Evolutionary conservation across 768 basidiomycete species (phyloP), one percentile per base, ranked within the genome.

Genomic region (Boletus pseudopeckii): DNA sequence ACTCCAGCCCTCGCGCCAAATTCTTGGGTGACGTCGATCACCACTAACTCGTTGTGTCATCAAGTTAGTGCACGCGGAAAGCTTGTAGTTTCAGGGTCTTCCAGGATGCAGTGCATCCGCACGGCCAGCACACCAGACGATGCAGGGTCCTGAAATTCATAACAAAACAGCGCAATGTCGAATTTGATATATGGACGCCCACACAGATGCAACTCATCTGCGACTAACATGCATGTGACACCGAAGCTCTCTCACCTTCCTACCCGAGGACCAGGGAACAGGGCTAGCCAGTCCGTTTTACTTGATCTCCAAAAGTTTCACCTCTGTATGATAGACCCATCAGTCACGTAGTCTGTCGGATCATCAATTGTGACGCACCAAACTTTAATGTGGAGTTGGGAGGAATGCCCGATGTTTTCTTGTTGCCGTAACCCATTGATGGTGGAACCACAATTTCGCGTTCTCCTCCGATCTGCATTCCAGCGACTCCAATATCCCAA

Each of bases 401-500:
- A 48, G 93, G 93, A 52, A 96, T 94, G 10, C 68, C 79, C 3
- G 56, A 57, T 7, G 72, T 72, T 64, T 85, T 85, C 64, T 74
- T 76, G 58, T 74, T 80, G 41, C 95, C 96, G 57, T 89, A 90
- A 18, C 69, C 88, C 75, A 90, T 77, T 28, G 75, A 64, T 14
- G 88, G 74, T 41, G 91, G 92, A 45, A 94, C 79, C 40, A 78
- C 84, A 59, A 98, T 75, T 53, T 84, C 73, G 47, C 96, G 83
- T 72, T 98, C 94, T 26, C 95, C 94, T 38, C 85, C 88, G 38
- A 87, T 83, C 62, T 90, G 86, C 94, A 98, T 97, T 33, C 96
- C 96, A 30, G 77, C 84, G 52, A 98, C 78, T 38, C 95, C 96
- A 64, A 90, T 76, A 62, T 98, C 96, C 94, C 95, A 97, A 43